A percentile compares a stretch with the other conserved stretches of the same genome.
Evolutionary conservation across 140 eudicot genomes (phyloP).

Genomic region (Cichorium intybus): DNA sequence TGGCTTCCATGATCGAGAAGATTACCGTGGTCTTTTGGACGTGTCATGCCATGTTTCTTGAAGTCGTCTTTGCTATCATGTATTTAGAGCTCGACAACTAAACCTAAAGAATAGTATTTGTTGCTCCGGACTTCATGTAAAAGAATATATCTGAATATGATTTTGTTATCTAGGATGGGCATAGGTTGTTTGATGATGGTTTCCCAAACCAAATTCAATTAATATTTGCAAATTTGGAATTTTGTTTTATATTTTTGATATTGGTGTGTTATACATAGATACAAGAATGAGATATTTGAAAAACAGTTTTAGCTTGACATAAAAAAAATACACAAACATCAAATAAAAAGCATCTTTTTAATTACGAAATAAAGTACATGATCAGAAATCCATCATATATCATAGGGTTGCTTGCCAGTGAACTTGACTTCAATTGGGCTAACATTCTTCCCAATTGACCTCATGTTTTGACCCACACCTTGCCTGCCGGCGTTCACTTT

Average conservation of each 20-base stretch:
- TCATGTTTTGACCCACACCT: slow-evolving; percentile 83
- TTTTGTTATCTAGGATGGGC: too few relatives aligned
- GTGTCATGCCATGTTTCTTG: too few relatives aligned
- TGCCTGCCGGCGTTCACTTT: slow-evolving; percentile 86
- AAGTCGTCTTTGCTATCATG: too few relatives aligned
- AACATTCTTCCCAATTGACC: slow-evolving; percentile 87
- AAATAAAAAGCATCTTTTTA: slow-evolving; percentile 18
- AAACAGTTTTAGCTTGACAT: not conserved
- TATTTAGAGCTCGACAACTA: too few relatives aligned
- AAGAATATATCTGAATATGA: too few relatives aligned
- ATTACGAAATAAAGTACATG: slow-evolving; percentile 14
- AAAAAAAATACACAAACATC: slow-evolving; percentile 1
- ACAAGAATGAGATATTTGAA: not conserved
- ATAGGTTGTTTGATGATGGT: too few relatives aligned
- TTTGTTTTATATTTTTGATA: not conserved
- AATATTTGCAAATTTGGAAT: too few relatives aligned
- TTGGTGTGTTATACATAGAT: not conserved
- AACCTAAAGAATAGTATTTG: too few relatives aligned
- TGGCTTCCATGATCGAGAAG: too few relatives aligned
- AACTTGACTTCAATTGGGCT: slow-evolving; percentile 96
- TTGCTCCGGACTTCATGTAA: too few relatives aligned
- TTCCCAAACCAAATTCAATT: too few relatives aligned
- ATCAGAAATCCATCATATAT: slow-evolving; percentile 43
- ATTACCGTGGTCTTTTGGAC: too few relatives aligned
- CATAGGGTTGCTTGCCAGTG: slow-evolving; percentile 89